Base-by-base conservation (phyloP, 768 basidiomycete species). In the Tricholoma furcatifolium region DNA sequence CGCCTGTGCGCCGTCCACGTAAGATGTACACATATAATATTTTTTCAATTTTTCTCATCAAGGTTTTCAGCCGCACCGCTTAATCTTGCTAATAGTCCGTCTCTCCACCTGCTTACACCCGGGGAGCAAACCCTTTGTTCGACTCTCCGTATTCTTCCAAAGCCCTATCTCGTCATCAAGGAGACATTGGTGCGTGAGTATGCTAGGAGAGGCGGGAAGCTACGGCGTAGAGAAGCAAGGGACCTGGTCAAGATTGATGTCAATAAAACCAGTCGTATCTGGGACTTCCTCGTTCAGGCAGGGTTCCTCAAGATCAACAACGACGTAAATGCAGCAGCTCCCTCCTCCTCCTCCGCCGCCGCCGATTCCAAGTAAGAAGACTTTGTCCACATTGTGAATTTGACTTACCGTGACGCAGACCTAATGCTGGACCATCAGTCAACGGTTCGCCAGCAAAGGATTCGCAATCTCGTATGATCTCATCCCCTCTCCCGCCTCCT, bases 101-200 rank as follows among this genome's bases (percentile, higher is more conserved):
- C 89, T 0, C 74, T 98, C 5, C 91, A 98, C 63, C 80, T 99
- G 8, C 88, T 99, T 60, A 90, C 92, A 1, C 79, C 85, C 10
- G 85, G 84, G 24, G 96, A 99, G 70, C 92, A 94, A 67, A 74
- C 79, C 0, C 83, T 98, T 18, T 98, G 97, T 66, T 90, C 93
- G 2, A 79, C 83, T 50, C 79, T 98, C 27, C 88, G 94, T 6
- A 93, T 99, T 53, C 78, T 97, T 17, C 96, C 97, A 0, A 92
- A 93, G 64, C 93, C 97, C 1, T 99, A 97, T 67, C 84, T 99
- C 47, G 84, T 90, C 55, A 91, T 98, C 72, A 99, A 99, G 67
- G 93, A 97, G 69, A 92, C 89, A 4, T 82, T 97, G 38, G 86
- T 99, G 27, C 83, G 93, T 30, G 96, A 98, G 73, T 97, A 93